Evolutionary conservation across 2,329 filamentous ascomycete species (phyloP).

Genomic region (Lachnellula suecica): DNA sequence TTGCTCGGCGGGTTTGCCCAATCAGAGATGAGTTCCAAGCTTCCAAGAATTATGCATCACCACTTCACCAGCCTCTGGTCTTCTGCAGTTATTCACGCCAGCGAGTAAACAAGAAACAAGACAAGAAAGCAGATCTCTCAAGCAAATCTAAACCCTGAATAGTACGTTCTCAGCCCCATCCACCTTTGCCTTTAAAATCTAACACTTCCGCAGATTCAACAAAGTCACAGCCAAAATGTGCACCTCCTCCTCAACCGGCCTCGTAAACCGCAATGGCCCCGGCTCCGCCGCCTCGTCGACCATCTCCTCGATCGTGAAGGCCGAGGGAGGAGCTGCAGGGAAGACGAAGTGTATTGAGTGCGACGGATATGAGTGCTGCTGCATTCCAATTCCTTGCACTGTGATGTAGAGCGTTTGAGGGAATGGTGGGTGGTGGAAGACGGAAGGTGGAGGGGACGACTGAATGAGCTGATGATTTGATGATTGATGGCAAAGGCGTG

Average conservation of each 20-base stretch:
- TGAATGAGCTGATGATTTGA: background rate
- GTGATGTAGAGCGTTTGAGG: constrained; percentile 40
- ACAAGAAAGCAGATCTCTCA: too few relatives aligned
- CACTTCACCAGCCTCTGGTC: too few relatives aligned
- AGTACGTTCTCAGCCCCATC: background rate
- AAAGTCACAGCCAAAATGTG: constrained; percentile 29
- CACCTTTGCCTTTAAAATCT: background rate
- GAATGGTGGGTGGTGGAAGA: background rate
- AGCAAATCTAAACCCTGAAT: too few relatives aligned
- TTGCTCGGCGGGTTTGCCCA: too few relatives aligned
- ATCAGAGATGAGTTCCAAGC: too few relatives aligned
- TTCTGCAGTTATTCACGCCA: too few relatives aligned
- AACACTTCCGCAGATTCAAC: background rate
- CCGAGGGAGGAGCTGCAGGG: constrained; percentile 39
- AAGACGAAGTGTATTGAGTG: constrained; percentile 51
- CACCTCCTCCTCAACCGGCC: constrained; percentile 26
- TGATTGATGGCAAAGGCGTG: background rate
- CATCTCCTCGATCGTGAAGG: constrained; percentile 51
- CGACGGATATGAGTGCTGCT: constrained; percentile 53
- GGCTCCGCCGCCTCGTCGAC: constrained; percentile 49
- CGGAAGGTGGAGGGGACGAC: background rate
- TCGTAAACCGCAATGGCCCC: constrained; percentile 45
- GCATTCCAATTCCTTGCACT: constrained; percentile 51
- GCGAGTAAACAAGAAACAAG: too few relatives aligned
- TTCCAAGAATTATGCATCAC: too few relatives aligned